Conservation (phyloP, 2,329 filamentous ascomycete species). For the Elsinoe perseae region DNA sequence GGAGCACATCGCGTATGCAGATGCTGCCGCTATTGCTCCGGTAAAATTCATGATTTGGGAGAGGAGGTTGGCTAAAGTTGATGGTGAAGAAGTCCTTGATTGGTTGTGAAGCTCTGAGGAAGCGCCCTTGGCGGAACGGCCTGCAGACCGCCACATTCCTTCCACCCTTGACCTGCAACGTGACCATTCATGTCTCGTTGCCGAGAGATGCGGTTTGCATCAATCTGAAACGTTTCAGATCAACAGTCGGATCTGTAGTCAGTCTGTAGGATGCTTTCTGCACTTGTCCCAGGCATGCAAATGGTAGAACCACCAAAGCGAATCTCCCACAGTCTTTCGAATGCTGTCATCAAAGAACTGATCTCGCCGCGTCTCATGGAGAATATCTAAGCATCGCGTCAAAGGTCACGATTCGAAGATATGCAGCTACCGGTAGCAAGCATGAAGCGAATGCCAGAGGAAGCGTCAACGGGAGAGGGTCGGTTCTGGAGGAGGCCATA, state of each 20-base stretch:
- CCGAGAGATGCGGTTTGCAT: neutral
- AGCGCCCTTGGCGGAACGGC: constrained; percentile 4
- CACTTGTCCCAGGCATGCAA: too few species aligned
- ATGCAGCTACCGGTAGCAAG: too few species aligned
- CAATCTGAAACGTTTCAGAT: constrained; percentile 3
- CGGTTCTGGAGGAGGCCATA: neutral
- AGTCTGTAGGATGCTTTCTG: neutral
- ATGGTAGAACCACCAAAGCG: too few species aligned
- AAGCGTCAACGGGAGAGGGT: neutral
- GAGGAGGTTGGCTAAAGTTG: neutral
- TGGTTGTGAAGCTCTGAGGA: neutral
- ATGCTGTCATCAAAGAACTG: too few species aligned
- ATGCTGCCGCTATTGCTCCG: constrained; percentile 1
- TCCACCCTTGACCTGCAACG: neutral
- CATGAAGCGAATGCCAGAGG: neutral
- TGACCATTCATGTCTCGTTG: neutral
- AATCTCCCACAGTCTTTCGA: too few species aligned
- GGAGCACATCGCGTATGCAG: constrained; percentile 5
- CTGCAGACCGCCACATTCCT: constrained; percentile 5
- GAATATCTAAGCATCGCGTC: too few species aligned
- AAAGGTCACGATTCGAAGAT: too few species aligned
- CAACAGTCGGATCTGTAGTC: neutral
- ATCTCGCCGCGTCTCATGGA: too few species aligned
- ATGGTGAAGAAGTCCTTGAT: neutral
- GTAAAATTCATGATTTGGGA: neutral